Evolutionary conservation across 2,329 filamentous ascomycete species (phyloP), one percentile per base, ranked within the genome.

Genomic region (Microcera coccophila): DNA sequence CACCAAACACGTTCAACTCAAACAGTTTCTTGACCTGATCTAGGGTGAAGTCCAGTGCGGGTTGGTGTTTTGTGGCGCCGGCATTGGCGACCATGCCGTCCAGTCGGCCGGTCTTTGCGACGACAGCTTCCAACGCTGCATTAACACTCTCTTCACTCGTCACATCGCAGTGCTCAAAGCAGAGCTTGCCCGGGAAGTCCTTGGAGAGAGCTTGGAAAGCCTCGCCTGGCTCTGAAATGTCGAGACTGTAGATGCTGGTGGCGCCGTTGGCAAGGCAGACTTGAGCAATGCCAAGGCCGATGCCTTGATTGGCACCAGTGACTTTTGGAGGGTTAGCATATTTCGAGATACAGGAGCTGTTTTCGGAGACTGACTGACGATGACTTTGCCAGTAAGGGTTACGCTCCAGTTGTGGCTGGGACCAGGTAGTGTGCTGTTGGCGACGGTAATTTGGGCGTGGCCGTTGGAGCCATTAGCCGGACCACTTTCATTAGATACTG

Each of bases 71-170:
- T 11, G 73, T 77, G 12, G 68, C 59, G 12, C 73, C 73, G 0
- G 73, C 73, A 45, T 77, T 76, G 18, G 65, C 68, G 3, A 76
- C 71, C 61, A 78, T 72, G 43, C 71, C 70, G 52, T 73, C 65
- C 45, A 71, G 63, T 26, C 63, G 61, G 21, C 70, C 68, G n/a
- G 58, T 55, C 33, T 59, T 54, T 19, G 57, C 57, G 5, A 69
- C 60, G 29, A 74, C 60, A 41, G 60, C 52, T 33, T 74, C 66
- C 20, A 75, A 57, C 3, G 69, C 69, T 4, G 59, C 57, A 39
- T 63, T 60, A 15, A 73, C 59, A 35, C 62, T 66, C 41, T 62
- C 59, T 44, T 73, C 70, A 11, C 55, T 50, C 7, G 70, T 74
- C 3, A 74, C 70, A 39, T 74, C 69, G 52, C 69, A 70, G 41